Base-by-base conservation (phyloP, 1,284 basidiomycete species). In the Heliocybe sulcata region DNA sequence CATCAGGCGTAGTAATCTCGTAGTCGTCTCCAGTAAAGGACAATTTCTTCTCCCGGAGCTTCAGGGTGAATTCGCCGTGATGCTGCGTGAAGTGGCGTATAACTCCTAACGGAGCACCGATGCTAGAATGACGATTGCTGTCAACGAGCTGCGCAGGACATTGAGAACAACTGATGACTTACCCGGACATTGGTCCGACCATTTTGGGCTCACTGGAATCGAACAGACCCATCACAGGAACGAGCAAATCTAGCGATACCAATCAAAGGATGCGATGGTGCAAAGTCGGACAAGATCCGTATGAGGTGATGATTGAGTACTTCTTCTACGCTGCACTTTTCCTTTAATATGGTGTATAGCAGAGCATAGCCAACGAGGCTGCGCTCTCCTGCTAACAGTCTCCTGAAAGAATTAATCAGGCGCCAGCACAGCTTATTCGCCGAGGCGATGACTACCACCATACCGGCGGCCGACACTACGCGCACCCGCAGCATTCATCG, bases 171-270 rank as follows among this genome's bases (percentile, higher is more conserved):
- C n/a, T n/a, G n/a, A n/a, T n/a, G n/a, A n/a, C n/a, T 6, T 42
- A 42, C 38, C 38, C 38, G 6, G 38, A 42, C 38, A 42, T 8
- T 20, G 38, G 8, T 42, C 4, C 19, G 6, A 42, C 16, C 38
- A 4, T 6, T 42, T 42, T 16, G n/a, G 6, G 6, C 3, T 42
- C 38, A 16, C 19, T 42, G 6, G 38, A 42, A 3, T 16, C 19
- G 16, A 42, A 42, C 8, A 42, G 38, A 42, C 38, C 38, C 38
- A 42, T 42, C 19, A 16, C 38, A 8, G 38, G 19, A 42, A n/a
- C n/a, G 56, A 52, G 55, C 65, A 67, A 51, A 62, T 53, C 51
- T 55, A 29, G 16, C 6, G 12, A 52, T n/a, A 16, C 10, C 12
- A 9, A 35, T 19, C 20, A 35, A 35, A 20, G 9, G 14, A 20